These are phyloP conservation scores for Calonectria pseudoturangicola DNA, from an alignment of 2,329 filamentous ascomycete species.

Conservation along the genomic window DNA sequence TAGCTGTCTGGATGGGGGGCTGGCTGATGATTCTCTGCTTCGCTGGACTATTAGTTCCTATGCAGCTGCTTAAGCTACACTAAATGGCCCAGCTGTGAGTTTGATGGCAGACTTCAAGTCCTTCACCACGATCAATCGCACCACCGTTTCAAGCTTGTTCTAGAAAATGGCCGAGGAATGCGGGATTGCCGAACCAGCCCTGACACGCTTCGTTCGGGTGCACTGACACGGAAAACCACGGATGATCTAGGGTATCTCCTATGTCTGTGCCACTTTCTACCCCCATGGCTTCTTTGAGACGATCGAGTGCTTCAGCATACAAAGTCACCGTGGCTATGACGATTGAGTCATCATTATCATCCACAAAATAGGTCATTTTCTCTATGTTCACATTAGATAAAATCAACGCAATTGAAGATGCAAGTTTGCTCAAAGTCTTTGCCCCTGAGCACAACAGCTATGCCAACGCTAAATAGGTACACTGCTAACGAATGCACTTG, in stretches of 20 bases:
- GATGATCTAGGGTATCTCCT: slow-evolving; percentile 70
- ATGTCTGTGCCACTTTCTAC: slow-evolving; percentile 72
- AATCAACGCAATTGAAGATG: slow-evolving; percentile 75
- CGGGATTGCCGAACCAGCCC: background rate
- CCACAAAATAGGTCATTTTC: slow-evolving; percentile 78
- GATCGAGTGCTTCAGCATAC: slow-evolving; percentile 66
- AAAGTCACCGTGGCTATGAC: slow-evolving; percentile 77
- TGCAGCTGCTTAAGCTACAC: background rate
- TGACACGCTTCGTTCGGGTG: slow-evolving; percentile 74
- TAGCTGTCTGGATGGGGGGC: background rate
- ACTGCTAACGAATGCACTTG: background rate
- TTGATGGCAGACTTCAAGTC: background rate
- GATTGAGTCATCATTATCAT: slow-evolving; percentile 74
- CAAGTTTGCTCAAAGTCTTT: slow-evolving; percentile 65
- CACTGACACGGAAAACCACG: slow-evolving; percentile 71
- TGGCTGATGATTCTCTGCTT: background rate
- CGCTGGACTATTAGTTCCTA: background rate
- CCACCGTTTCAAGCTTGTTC: background rate
- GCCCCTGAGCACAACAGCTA: slow-evolving; percentile 68
- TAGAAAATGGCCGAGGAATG: background rate
- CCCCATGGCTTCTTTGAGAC: slow-evolving; percentile 74
- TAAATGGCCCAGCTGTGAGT: background rate
- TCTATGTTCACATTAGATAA: slow-evolving; percentile 71
- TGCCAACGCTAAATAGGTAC: slow-evolving; percentile 59
- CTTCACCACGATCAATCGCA: background rate